Evolutionary conservation across 148 eudicot genomes (phyloP).

Genomic region (Chenopodium album): DNA sequence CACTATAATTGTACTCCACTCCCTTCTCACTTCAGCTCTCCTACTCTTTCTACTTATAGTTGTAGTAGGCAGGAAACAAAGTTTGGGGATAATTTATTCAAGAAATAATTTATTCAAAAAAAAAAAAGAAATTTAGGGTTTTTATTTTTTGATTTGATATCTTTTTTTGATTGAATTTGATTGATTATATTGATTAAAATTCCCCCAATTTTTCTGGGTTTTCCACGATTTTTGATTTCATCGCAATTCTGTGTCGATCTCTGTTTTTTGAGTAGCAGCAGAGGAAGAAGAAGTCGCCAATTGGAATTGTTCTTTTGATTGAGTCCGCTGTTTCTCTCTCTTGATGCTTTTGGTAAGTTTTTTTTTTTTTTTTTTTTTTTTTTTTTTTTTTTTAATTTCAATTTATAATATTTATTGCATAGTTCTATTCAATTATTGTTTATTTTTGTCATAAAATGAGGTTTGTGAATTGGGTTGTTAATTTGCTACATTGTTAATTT

Average conservation of each 20-base stretch:
- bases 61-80: too few relatives aligned
- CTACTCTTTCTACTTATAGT: neutral
- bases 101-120: too few relatives aligned
- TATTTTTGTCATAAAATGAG: too few relatives aligned
- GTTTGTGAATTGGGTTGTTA: neutral
- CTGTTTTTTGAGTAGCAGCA: neutral
- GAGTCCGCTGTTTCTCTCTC: neutral
- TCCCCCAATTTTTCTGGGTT: neutral
- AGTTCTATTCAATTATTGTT: neutral
- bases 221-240: neutral
- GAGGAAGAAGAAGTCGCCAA: neutral
- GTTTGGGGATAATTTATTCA: too few relatives aligned
- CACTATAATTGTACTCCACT: neutral
- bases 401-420: neutral
- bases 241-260: neutral
- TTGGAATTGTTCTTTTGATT: neutral
- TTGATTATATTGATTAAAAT: neutral
- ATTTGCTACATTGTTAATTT: neutral
- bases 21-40: neutral
- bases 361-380: too few relatives aligned
- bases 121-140: neutral
- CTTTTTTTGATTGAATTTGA: neutral
- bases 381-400: too few relatives aligned
- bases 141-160: neutral
- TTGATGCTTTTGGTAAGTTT: constrained; percentile 17